Conservation (phyloP, 2,329 filamentous ascomycete genomes). For the Thelonectria blattea region DNA sequence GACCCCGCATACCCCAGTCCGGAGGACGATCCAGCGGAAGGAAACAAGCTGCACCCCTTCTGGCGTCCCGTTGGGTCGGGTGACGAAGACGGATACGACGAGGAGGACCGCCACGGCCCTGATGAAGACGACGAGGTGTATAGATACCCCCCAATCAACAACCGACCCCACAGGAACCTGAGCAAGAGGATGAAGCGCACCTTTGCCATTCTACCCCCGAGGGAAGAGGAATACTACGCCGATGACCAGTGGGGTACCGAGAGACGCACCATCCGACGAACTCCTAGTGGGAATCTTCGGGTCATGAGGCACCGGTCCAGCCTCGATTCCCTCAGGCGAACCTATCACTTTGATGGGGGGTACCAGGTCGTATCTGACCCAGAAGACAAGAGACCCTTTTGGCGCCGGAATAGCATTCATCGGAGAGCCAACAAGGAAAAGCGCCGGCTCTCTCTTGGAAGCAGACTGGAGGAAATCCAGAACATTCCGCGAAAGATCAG, state of each 20-base stretch:
- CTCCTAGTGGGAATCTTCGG: constrained; percentile 64
- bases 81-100: constrained; percentile 39
- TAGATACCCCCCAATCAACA: constrained; percentile 56
- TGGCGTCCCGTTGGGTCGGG: constrained; percentile 63
- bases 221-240: constrained; percentile 45
- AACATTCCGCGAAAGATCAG: constrained; percentile 62
- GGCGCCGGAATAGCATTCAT: constrained; percentile 41
- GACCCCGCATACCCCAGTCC: constrained; percentile 48
- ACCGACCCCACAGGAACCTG: constrained; percentile 57
- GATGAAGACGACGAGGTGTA: constrained; percentile 49
- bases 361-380: constrained; percentile 44
- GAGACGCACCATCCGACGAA: constrained; percentile 64
- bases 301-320: constrained; percentile 63
- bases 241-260: constrained; percentile 50
- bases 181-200: constrained; percentile 62
- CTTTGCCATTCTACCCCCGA: constrained; percentile 65
- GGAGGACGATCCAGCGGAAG: constrained; percentile 56
- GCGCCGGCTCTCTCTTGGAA: constrained; percentile 49
- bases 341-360: constrained; percentile 36
- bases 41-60: constrained; percentile 63
- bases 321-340: constrained; percentile 47
- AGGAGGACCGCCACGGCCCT: constrained; percentile 41
- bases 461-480: constrained; percentile 58
- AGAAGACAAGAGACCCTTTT: constrained; percentile 37
- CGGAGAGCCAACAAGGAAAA: constrained; percentile 35